These are phyloP conservation scores for Hamigera avellanea DNA, from an alignment of 495 filamentous ascomycete genomes.

Conservation along the genomic window DNA sequence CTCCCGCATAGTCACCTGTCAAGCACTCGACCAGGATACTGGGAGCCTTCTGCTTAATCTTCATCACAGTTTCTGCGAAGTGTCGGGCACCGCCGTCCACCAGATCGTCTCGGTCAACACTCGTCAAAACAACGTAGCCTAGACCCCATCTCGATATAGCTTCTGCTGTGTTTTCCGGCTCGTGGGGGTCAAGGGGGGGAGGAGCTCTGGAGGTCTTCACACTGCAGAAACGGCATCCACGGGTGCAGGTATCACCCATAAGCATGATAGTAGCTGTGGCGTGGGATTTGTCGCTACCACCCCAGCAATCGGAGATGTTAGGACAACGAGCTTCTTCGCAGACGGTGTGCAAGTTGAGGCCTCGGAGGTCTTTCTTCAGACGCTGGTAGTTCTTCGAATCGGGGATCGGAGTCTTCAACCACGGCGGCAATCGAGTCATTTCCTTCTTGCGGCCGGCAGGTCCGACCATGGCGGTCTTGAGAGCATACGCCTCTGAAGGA, in stretches of 20 bases:
- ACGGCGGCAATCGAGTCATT: conserved; percentile 83
- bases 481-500: conserved; percentile 42
- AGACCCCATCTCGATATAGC: conserved; percentile 86
- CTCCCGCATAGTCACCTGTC: conserved; percentile 80
- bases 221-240: conserved; percentile 92
- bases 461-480: conserved; percentile 70
- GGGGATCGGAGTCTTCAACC: conserved; percentile 94
- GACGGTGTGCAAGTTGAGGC: conserved; percentile 84
- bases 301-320: conserved; percentile 98
- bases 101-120: conserved; percentile 87
- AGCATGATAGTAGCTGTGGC: conserved; percentile 99
- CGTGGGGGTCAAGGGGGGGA: conserved; percentile 80
- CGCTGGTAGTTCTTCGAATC: conserved; percentile 77
- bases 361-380: conserved; percentile 85
- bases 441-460: conserved; percentile 68
- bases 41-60: conserved; percentile 84
- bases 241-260: conserved; percentile 97
- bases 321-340: conserved; percentile 97
- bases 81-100: conserved; percentile 79
- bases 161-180: conserved; percentile 94
- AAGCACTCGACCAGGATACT: conserved; percentile 86
- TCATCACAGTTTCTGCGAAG: conserved; percentile 88
- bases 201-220: conserved; percentile 81
- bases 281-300: conserved; percentile 71
- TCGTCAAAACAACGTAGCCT: conserved; percentile 90